Conservation (phyloP, 257 asterid genomes). For the Gentiana dahurica region DNA sequence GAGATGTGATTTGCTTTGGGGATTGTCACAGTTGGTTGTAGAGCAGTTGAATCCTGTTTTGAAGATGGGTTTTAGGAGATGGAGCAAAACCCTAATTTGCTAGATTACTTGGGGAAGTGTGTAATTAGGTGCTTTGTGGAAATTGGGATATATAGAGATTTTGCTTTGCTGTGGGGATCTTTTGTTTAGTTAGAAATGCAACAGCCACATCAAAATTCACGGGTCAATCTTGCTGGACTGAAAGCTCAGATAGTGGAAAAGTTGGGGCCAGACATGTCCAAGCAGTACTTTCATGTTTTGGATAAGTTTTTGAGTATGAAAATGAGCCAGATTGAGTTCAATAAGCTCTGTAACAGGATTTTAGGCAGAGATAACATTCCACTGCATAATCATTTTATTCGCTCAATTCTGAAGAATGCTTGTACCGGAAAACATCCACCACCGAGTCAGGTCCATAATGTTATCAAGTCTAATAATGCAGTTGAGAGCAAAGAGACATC, state of each 20-base stretch:
- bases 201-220: slow-evolving; percentile 70
- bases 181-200: slow-evolving; percentile 51
- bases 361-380: slow-evolving; percentile 73
- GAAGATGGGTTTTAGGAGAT: slow-evolving; percentile 36
- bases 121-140: slow-evolving; percentile 9
- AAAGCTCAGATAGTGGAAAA: slow-evolving; percentile 66
- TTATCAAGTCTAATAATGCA: slow-evolving; percentile 16
- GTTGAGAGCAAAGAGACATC: slow-evolving; percentile 35
- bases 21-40: slow-evolving; percentile 27
- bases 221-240: slow-evolving; percentile 66
- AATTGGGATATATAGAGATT: slow-evolving; percentile 7
- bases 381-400: slow-evolving; percentile 75
- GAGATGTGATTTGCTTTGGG: slow-evolving; percentile 40
- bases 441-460: slow-evolving; percentile 28
- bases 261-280: slow-evolving; percentile 66
- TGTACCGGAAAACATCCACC: slow-evolving; percentile 57
- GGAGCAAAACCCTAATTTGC: slow-evolving; percentile 45
- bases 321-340: slow-evolving; percentile 63
- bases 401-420: slow-evolving; percentile 63
- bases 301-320: slow-evolving; percentile 58
- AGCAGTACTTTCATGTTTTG: slow-evolving; percentile 67
- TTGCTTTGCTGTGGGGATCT: slow-evolving; percentile 38
- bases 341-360: slow-evolving; percentile 55
- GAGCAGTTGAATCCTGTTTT: slow-evolving; percentile 29
- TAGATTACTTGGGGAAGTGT: slow-evolving; percentile 14